Evolutionary conservation across 2,329 filamentous ascomycete species (phyloP).

Genomic region (Exophiala bonariae): DNA sequence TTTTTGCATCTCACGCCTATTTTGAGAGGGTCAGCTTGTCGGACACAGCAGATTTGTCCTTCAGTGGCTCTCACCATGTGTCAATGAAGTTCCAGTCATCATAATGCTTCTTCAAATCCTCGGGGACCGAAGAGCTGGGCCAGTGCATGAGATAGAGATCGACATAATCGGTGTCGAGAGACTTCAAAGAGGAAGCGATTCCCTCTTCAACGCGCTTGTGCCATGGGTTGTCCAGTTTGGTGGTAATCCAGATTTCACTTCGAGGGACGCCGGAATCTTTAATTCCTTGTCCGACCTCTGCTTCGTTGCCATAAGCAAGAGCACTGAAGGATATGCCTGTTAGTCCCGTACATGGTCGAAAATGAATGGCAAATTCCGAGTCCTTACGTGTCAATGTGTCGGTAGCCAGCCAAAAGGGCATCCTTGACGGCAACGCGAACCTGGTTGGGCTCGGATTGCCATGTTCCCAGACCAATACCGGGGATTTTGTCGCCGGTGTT

Average conservation of each 20-base stretch:
- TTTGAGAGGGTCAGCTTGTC: conserved; percentile 39
- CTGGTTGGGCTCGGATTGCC: conserved; percentile 71
- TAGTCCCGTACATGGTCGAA: too few relatives aligned
- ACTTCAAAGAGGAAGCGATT: conserved; percentile 62
- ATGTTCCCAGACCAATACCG: conserved; percentile 74
- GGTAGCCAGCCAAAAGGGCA: conserved; percentile 68
- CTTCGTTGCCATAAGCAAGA: conserved; percentile 75
- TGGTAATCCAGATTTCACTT: conserved; percentile 69
- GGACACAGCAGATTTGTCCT: too few relatives aligned
- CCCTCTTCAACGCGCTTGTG: conserved; percentile 64
- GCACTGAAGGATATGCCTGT: too few relatives aligned
- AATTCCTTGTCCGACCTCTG: conserved; percentile 67
- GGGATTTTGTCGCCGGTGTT: conserved; percentile 45
- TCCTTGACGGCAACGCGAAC: conserved; percentile 70
- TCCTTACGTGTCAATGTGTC: conserved; percentile 67
- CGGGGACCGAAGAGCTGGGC: conserved; percentile 33
- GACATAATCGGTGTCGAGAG: conserved; percentile 64
- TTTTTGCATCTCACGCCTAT: conserved; percentile 39
- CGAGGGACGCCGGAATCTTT: conserved; percentile 64
- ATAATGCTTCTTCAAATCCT: conserved; percentile 57
- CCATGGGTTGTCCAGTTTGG: conserved; percentile 80
- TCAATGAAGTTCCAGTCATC: conserved; percentile 80
- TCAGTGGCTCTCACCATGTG: conserved; percentile 63
- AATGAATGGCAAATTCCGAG: too few relatives aligned
- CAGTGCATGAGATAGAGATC: conserved; percentile 70